Conservation (phyloP, 148 eudicot genomes). For the Linanthus parryae region DNA sequence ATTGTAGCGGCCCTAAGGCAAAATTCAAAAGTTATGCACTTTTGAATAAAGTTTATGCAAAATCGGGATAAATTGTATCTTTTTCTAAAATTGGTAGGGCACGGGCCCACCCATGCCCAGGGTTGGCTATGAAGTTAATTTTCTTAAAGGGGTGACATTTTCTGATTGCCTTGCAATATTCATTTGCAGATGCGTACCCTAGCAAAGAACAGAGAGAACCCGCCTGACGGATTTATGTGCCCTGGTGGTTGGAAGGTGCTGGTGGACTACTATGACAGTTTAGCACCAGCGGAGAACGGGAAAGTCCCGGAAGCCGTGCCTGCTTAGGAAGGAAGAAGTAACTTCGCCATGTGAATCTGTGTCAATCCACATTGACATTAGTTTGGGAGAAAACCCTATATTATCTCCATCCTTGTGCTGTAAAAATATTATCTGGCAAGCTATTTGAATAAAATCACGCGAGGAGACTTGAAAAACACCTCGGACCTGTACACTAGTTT, state of each 20-base stretch:
- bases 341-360: not conserved
- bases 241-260: conserved; percentile 12
- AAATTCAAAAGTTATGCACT: no score
- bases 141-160: not conserved
- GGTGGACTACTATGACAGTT: conserved; percentile 10
- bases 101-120: no score
- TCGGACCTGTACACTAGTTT: no score
- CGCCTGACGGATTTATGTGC: conserved; percentile 14
- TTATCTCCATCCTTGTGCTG: conserved; percentile 8
- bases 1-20: no score
- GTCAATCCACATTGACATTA: not conserved
- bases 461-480: no score
- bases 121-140: not conserved
- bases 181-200: conserved; percentile 68
- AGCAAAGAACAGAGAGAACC: conserved; percentile 50
- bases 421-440: conserved; percentile 3
- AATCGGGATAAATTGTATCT: not conserved
- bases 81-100: not conserved
- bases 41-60: no score
- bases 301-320: conserved; percentile 8
- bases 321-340: conserved; percentile 3
- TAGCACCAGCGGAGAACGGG: conserved; percentile 27
- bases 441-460: conserved; percentile 1
- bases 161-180: not conserved
- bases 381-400: conserved; percentile 5